A percentile compares a stretch with the other conserved stretches of the same genome.
Evolutionary conservation across 2,329 filamentous ascomycete species (phyloP).

Genomic region (Leptographium lundbergii): DNA sequence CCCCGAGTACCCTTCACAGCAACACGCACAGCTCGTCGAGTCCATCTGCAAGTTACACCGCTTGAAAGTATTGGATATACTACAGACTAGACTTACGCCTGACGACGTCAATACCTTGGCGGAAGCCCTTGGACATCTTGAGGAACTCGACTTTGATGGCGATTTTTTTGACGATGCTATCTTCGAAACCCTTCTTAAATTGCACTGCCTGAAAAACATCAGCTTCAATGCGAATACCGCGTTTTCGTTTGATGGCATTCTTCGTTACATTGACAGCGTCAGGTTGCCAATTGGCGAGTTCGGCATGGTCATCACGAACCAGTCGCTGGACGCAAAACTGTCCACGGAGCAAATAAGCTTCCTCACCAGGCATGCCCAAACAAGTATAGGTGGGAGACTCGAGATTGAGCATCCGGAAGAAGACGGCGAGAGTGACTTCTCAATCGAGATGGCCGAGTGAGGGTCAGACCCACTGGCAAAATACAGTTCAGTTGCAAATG

Average conservation of each 20-base stretch:
- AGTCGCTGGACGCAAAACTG: conserved; percentile 18
- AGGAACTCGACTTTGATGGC: conserved; percentile 44
- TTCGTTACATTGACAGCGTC: conserved; percentile 26
- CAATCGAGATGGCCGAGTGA: conserved; percentile 11
- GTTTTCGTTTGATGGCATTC: conserved; percentile 39
- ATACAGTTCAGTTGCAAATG: neutral
- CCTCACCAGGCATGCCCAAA: conserved; percentile 15
- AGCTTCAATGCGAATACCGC: conserved; percentile 40
- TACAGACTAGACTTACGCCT: conserved; percentile 35
- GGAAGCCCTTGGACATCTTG: conserved; percentile 30
- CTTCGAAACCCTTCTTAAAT: conserved; percentile 19
- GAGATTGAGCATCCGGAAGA: conserved; percentile 24
- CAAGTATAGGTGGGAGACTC: conserved; percentile 19
- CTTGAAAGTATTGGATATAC: conserved; percentile 39
- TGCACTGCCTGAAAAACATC: conserved; percentile 37
- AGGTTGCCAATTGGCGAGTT: conserved; percentile 14
- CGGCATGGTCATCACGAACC: conserved; percentile 21
- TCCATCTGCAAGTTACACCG: conserved; percentile 37
- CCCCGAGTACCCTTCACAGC: conserved; percentile 19
- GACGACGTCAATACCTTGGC: conserved; percentile 36
- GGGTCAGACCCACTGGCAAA: neutral
- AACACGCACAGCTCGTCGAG: conserved; percentile 16
- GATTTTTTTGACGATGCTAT: conserved; percentile 36
- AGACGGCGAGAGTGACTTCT: conserved; percentile 22
- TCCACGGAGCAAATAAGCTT: conserved; percentile 14